A percentile compares a stretch with the other conserved stretches of the same genome.
These are phyloP conservation scores for Penicillium sp. DNA, from an alignment of 2,329 filamentous ascomycete genomes.

Conservation along the genomic window DNA sequence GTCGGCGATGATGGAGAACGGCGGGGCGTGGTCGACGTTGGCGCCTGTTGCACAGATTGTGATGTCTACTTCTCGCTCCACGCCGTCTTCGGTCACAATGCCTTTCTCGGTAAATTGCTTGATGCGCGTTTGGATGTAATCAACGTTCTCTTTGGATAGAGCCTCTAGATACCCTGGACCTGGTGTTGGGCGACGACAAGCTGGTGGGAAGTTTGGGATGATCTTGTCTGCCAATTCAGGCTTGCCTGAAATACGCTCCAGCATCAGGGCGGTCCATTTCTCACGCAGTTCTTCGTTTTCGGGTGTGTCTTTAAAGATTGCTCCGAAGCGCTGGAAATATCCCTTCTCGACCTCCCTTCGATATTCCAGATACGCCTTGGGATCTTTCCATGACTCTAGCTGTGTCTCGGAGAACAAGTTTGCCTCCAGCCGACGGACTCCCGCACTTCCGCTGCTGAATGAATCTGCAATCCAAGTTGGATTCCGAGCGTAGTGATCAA, in stretches of 20 bases:
- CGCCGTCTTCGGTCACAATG: slow-evolving; percentile 60
- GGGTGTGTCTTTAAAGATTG: slow-evolving; percentile 54
- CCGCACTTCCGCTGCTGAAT: slow-evolving; percentile 53
- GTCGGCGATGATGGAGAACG: slow-evolving; percentile 59
- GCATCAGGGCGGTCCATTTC: slow-evolving; percentile 55
- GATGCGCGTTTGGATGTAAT: slow-evolving; percentile 58
- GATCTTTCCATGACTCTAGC: slow-evolving; percentile 58
- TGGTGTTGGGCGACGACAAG: slow-evolving; percentile 62
- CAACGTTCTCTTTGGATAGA: slow-evolving; percentile 60
- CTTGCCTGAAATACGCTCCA: slow-evolving; percentile 52
- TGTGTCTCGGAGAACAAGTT: slow-evolving; percentile 56
- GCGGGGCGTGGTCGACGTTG: slow-evolving; percentile 58
- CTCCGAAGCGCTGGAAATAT: slow-evolving; percentile 60
- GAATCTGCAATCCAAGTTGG: slow-evolving; percentile 67
- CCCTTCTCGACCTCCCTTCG: slow-evolving; percentile 58
- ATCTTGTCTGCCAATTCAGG: slow-evolving; percentile 57
- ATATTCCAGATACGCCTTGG: slow-evolving; percentile 59
- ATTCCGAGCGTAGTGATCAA: slow-evolving; percentile 65
- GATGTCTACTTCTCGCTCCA: slow-evolving; percentile 58
- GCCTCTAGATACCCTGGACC: slow-evolving; percentile 68
- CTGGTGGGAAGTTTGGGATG: slow-evolving; percentile 63
- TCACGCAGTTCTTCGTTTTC: slow-evolving; percentile 50
- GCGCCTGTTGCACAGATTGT: slow-evolving; percentile 69
- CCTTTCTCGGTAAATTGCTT: slow-evolving; percentile 58
- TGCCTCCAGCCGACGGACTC: slow-evolving; percentile 52